Base-by-base conservation (phyloP, 257 asterid species). In the Nicotiana otophora region DNA sequence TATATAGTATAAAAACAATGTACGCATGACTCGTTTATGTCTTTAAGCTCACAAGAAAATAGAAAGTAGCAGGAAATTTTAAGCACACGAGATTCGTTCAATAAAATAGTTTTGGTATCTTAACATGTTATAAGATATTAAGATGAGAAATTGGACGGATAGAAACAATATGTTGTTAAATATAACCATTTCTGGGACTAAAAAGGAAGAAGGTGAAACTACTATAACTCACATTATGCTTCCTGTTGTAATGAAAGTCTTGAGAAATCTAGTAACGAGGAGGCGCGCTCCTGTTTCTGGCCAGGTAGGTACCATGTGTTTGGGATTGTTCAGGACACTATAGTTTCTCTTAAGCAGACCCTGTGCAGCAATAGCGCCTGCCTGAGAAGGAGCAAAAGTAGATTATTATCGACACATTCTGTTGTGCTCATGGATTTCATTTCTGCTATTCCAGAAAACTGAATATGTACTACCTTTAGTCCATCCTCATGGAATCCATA, bases 401-500 rank as follows among this genome's bases (percentile, higher is more conserved):
- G 63, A 42, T 54, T 10, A 26, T 36, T 26, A 57, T 7, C 81
- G 20, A 76, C 74, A 5, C 10, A 20, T 28, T 64, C n/a, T 66
- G 11, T 46, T 9, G 15, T 66, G 5, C 11, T 51, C 61, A 28
- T 26, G 36, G 42, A 20, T 72, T 72, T 72, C 61, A 3, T 12
- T 72, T 23, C 20, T 72, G 61, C 63, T 16, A 19, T 57, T 57
- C 10, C 23, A 5, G 63, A 57, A 57, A 57, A 57, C 10, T 57
- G 2, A 17, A 19, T 17, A 7, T 7, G 23, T 19, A 19, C 34
- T 88, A 94, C 98, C 98, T 94, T 89, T 33, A 94, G 62, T 82
- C 97, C 95, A 80, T 91, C 95, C 89, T 94, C 98, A 61, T 87
- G 95, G 81, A 94, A 94, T 31, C 96, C 95, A 89, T 92, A 92